Conservation (phyloP, 1,284 basidiomycete species). For the Ustilago hordei region DNA sequence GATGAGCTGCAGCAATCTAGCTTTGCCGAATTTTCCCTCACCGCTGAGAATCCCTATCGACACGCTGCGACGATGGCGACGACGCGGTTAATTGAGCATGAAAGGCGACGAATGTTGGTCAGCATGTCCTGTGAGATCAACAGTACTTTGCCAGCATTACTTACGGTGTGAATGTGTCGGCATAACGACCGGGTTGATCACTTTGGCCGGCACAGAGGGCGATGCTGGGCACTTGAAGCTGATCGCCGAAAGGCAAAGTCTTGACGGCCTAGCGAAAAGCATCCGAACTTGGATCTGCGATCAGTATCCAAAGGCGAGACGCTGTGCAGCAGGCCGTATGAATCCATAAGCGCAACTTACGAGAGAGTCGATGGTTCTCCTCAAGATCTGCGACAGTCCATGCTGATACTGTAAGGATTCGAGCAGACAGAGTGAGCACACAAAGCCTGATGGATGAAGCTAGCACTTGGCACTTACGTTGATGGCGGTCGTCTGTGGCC, state of each 20-base stretch:
- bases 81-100: not conserved
- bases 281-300: not conserved
- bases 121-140: not conserved
- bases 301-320: not conserved
- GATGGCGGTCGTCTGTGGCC: not conserved
- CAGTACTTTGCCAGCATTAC: not conserved
- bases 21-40: not conserved
- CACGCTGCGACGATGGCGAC: not conserved
- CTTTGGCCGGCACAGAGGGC: not conserved
- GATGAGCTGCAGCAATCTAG: conserved; percentile 10
- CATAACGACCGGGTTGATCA: not conserved
- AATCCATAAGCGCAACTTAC: conserved; percentile 6
- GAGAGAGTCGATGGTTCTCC: conserved; percentile 10
- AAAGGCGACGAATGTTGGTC: not conserved
- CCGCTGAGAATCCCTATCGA: not conserved
- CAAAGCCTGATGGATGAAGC: not conserved
- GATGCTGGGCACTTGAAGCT: conserved; percentile 8
- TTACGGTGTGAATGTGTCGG: not conserved
- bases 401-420: conserved; percentile 13
- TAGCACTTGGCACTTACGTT: not conserved
- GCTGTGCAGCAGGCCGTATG: not conserved
- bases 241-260: conserved; percentile 13
- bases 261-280: not conserved
- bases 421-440: not conserved
- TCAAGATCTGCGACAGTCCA: conserved; percentile 32